Base-by-base conservation (phyloP, 2,329 filamentous ascomycete genomes). In the Neocucurbitaria cava region DNA sequence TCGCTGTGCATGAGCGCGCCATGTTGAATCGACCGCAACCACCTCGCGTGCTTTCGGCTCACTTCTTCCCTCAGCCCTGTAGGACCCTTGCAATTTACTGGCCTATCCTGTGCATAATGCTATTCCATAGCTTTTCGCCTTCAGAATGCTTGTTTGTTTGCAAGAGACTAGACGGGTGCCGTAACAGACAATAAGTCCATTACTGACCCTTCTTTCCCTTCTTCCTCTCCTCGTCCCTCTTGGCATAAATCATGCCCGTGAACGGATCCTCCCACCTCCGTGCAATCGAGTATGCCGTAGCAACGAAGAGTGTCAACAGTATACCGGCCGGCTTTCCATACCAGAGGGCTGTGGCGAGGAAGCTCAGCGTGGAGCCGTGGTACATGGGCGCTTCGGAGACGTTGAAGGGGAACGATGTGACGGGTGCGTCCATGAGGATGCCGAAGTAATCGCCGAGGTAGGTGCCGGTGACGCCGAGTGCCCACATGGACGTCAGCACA, bases 391-490 rank as follows among this genome's bases (percentile, higher is more conserved):
- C 89, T 62, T 87, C 86, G 49, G 89, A 93, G 57, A 98, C 84
- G 77, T 90, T 98, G 84, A 99, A 99, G 2, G 95, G 95, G 75
- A 99, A 99, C 13, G 91, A 89, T 11, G 92, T 96, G 47, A 99
- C 93, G 69, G 94, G 94, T 65, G 89, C 81, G 74, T 98, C 94
- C 92, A 97, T 96, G 63, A 99, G 83, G 75, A 98, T 97, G 66
- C 95, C 95, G 74, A 98, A 99, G 83, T 99, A 99, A 81, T 99
- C 95, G 66, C 95, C 95, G 31, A 99, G 83, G 75, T 97, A 99
- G 33, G 95, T 99, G 59, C 95, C 95, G 0, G 92, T 97, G 70
- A 99, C 87, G 53, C 95, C 95, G 36, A 99, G 87, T 30, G 88
- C 90, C 87, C 88, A 97, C 79, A 96, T 98, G 57, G 90, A 95